Evolutionary conservation across 2,329 filamentous ascomycete genomes (phyloP).

Genomic region (Aspergillus carbonarius): DNA sequence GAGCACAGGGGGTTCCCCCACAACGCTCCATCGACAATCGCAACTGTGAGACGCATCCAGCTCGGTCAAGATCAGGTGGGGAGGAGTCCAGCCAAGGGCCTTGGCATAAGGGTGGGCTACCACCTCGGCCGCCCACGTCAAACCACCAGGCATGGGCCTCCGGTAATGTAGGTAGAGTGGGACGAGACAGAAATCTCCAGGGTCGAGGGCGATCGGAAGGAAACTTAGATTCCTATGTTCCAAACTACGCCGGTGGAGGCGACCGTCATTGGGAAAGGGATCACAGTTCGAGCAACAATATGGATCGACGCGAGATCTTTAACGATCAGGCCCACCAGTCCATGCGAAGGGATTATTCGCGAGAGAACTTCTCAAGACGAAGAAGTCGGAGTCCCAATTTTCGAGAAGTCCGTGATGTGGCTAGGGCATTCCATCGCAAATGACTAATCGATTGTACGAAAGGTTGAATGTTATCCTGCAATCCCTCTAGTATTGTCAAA

Average conservation of each 20-base stretch:
- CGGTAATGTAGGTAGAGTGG: slow-evolving; percentile 26
- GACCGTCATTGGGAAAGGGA: slow-evolving; percentile 28
- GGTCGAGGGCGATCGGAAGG: slow-evolving; percentile 25
- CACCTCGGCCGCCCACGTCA: slow-evolving; percentile 38
- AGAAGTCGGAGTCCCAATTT: slow-evolving; percentile 37
- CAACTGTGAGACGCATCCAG: slow-evolving; percentile 17
- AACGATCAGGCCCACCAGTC: slow-evolving; percentile 16
- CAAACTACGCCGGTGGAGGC: slow-evolving; percentile 30
- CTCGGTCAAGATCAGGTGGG: slow-evolving; percentile 19
- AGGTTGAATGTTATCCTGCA: not conserved
- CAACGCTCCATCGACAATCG: slow-evolving; percentile 30
- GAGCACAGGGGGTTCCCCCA: slow-evolving; percentile 20
- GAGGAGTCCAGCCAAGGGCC: slow-evolving; percentile 25
- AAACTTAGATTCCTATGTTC: slow-evolving; percentile 39
- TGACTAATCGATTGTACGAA: slow-evolving; percentile 14
- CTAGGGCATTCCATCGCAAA: slow-evolving; percentile 24
- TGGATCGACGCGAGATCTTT: slow-evolving; percentile 25
- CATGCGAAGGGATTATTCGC: slow-evolving; percentile 28
- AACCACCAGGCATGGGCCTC: slow-evolving; percentile 30
- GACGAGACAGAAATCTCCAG: slow-evolving; percentile 32
- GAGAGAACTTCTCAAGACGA: slow-evolving; percentile 29
- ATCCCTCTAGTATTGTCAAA: not conserved
- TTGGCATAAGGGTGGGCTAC: slow-evolving; percentile 33
- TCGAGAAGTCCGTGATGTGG: slow-evolving; percentile 27
- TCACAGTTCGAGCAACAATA: slow-evolving; percentile 17